Conservation (phyloP, 768 basidiomycete genomes). For the Suillus occidentalis region DNA sequence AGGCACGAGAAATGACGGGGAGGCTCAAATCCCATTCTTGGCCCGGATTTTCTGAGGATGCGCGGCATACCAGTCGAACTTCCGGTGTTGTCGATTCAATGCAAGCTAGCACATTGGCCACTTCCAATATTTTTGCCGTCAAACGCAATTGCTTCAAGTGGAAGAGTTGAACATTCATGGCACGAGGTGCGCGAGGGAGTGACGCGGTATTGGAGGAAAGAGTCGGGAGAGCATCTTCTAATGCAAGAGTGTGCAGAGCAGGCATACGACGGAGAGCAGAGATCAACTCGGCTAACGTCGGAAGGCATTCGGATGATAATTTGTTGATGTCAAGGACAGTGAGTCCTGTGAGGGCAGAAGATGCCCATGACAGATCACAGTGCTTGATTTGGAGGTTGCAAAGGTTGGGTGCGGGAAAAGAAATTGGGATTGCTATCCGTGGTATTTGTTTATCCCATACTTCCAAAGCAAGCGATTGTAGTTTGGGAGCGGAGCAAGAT, state of each 20-base stretch:
- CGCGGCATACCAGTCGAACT: background rate
- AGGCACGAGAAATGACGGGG: background rate
- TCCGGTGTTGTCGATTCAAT: background rate
- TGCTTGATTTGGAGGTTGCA: constrained; percentile 36
- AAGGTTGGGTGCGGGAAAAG: constrained; percentile 31
- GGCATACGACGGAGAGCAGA: constrained; percentile 36
- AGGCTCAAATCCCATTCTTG: background rate
- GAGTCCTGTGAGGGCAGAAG: constrained; percentile 35
- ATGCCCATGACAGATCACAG: constrained; percentile 38
- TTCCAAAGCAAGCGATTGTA: constrained; percentile 31
- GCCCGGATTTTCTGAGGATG: background rate
- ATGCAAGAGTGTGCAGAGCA: constrained; percentile 31
- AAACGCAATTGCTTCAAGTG: background rate
- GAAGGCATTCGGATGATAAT: constrained; percentile 25
- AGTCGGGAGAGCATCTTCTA: constrained; percentile 37
- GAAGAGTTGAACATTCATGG: background rate
- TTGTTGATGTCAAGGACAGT: constrained; percentile 38
- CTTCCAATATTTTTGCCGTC: background rate
- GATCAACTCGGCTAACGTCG: constrained; percentile 33
- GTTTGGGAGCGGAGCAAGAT: constrained; percentile 28
- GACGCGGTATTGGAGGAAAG: background rate
- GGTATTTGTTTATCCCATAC: constrained; percentile 15
- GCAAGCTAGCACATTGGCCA: background rate
- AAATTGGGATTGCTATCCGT: constrained; percentile 1
- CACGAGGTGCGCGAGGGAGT: background rate